These are phyloP conservation scores for Graphiopsis chlorocephala DNA, from an alignment of 2,329 filamentous ascomycete species.

Conservation along the genomic window DNA sequence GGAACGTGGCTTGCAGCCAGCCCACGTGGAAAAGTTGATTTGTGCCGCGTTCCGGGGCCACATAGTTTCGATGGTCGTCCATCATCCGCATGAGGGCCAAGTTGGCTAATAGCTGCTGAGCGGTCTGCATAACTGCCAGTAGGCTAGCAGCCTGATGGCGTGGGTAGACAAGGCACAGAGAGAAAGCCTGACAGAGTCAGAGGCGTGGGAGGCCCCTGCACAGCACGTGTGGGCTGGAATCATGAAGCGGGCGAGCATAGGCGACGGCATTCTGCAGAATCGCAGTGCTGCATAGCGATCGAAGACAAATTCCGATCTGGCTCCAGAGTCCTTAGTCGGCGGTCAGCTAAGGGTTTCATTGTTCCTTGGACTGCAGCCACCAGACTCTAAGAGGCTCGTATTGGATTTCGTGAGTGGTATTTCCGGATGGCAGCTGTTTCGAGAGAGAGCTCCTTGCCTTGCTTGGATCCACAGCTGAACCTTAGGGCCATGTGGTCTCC, in stretches of 20 bases:
- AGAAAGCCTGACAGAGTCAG: background rate
- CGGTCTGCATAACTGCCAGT: background rate
- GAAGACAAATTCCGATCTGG: constrained; percentile 2
- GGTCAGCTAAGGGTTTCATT: background rate
- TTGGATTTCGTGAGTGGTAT: background rate
- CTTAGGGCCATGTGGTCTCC: background rate
- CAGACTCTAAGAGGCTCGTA: background rate
- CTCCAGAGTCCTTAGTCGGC: background rate
- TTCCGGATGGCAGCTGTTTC: background rate
- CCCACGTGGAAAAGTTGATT: constrained; percentile 1
- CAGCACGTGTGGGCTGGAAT: background rate
- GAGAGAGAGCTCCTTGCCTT: background rate
- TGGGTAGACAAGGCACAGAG: background rate
- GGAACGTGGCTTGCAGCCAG: constrained; percentile 1
- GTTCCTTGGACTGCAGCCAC: background rate
- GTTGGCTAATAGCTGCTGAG: background rate
- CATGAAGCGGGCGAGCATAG: background rate
- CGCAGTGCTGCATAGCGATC: background rate
- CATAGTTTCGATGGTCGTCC: background rate
- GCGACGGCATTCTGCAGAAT: background rate
- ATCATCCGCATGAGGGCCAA: background rate
- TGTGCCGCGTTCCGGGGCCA: background rate
- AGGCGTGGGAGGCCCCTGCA: constrained; percentile 8
- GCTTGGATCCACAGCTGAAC: constrained; percentile 1
- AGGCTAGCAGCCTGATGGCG: background rate